Conservation (phyloP, 2,329 filamentous ascomycete species). For the Botrytis cinerea region DNA sequence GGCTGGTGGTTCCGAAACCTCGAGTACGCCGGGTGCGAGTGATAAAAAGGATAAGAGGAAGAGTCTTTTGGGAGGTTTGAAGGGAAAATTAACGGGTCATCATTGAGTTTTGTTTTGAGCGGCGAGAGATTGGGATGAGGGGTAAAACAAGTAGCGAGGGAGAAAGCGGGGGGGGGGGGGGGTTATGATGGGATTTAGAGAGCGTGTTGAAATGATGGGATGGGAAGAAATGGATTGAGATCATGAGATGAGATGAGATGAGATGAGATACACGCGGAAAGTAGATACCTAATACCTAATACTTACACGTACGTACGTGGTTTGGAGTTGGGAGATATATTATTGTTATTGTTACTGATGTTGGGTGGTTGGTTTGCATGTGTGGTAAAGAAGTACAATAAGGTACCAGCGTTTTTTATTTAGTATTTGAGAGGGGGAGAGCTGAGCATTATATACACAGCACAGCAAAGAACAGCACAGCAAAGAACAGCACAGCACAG, state of each 20-base stretch:
- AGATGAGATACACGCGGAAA: not conserved
- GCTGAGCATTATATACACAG: not conserved
- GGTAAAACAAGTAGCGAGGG: not conserved
- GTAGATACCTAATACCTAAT: constrained; percentile 1
- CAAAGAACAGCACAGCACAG: not conserved
- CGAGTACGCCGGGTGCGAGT: not conserved
- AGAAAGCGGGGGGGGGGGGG: too few species aligned
- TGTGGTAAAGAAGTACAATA: not conserved
- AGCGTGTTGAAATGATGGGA: not conserved
- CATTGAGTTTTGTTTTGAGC: not conserved
- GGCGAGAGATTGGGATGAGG: not conserved
- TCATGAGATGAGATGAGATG: not conserved
- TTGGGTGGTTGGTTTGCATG: not conserved
- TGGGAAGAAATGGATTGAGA: not conserved
- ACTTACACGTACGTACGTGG: not conserved
- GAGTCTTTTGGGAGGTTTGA: constrained; percentile 13
- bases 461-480: not conserved
- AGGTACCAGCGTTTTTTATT: not conserved
- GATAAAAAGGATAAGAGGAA: constrained; percentile 18
- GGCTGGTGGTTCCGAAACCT: not conserved
- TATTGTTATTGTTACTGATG: not conserved
- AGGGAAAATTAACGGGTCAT: constrained; percentile 21
- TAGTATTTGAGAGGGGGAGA: not conserved
- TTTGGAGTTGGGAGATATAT: not conserved
- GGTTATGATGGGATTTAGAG: not conserved